Base-by-base conservation (phyloP, 768 basidiomycete genomes). In the Naganishia vaughanmartiniae region DNA sequence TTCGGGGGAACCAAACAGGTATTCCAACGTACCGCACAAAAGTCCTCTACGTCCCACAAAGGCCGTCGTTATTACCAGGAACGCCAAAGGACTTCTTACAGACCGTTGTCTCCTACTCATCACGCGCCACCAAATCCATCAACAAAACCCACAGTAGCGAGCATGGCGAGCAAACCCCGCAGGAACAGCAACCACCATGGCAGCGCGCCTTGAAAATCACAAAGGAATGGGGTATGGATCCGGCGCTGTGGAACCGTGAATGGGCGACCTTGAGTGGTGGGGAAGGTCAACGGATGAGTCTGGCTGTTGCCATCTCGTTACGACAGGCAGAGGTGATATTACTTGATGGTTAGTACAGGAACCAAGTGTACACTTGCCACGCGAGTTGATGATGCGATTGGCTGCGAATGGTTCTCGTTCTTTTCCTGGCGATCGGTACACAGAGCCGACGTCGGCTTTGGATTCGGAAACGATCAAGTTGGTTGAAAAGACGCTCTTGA, bases 391-490 rank as follows among this genome's bases (percentile, higher is more conserved):
- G 54, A 68, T 36, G 51, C 1, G 15, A 19, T 3, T 53, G n/a
- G n/a, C n/a, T n/a, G n/a, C n/a, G n/a, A n/a, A 36, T 12, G 36
- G 36, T 36, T 36, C 12, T 36, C 5, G 6, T 12, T 36, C 12
- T 36, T 36, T 36, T 36, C 12, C 36, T 5, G 5, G 10, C 42
- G 42, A 2, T 15, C 42, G 42, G 42, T 36, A 4, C 12, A 15
- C 73, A 94, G 93, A 95, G 80, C 93, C 93, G 1, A 94, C 93
- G 0, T 92, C 90, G 11, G 93, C 93, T 0, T 84, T 95, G 67
- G 93, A 95, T 79, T 83, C 87, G 19, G 85, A 85, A 36, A 86
- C 89, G 0, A 88, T 88, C 17, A 75, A 83, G 17, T 80, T 84
- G 33, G 90, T 95, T 1, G 93, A 95, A 78, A 81, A 84, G 54